Percentiles rank a stretch among this genome's conserved stretches.
These are phyloP conservation scores for Entophlyctis luteolus DNA, from an alignment of 192 early-diverging fungal genomes.

Conservation along the genomic window DNA sequence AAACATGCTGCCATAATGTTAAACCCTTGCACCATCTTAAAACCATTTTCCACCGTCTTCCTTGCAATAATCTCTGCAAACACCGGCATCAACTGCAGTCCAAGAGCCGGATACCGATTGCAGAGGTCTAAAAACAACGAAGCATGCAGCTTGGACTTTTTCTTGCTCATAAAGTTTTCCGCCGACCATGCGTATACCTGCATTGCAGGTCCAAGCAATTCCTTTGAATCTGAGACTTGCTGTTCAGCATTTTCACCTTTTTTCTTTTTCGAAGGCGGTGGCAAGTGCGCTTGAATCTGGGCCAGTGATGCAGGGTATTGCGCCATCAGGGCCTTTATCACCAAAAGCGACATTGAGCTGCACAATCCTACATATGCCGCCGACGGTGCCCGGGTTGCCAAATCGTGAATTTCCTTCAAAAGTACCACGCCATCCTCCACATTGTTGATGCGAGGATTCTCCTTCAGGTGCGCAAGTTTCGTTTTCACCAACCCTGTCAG, in stretches of 20 bases:
- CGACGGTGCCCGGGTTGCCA: constrained; percentile 57
- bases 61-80: constrained; percentile 37
- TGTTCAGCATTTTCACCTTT: constrained; percentile 41
- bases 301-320: neutral
- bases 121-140: constrained; percentile 66
- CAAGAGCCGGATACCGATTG: constrained; percentile 53
- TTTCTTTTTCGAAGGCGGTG: constrained; percentile 15
- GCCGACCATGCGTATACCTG: constrained; percentile 57
- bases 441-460: constrained; percentile 48
- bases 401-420: constrained; percentile 65
- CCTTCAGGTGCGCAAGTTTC: constrained; percentile 60
- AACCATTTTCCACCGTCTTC: constrained; percentile 14
- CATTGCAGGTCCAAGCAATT: constrained; percentile 37
- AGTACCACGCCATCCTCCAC: constrained; percentile 55
- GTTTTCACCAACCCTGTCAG: constrained; percentile 59
- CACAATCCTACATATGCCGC: constrained; percentile 52
- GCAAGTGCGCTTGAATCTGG: neutral
- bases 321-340: constrained; percentile 30
- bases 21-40: constrained; percentile 29
- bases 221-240: constrained; percentile 28
- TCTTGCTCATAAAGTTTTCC: constrained; percentile 71
- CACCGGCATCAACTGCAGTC: constrained; percentile 59
- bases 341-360: constrained; percentile 52
- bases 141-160: constrained; percentile 64
- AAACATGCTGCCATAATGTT: constrained; percentile 27